These are phyloP conservation scores for Aspergillus sergii DNA, from an alignment of 2,329 filamentous ascomycete genomes.

Conservation along the genomic window DNA sequence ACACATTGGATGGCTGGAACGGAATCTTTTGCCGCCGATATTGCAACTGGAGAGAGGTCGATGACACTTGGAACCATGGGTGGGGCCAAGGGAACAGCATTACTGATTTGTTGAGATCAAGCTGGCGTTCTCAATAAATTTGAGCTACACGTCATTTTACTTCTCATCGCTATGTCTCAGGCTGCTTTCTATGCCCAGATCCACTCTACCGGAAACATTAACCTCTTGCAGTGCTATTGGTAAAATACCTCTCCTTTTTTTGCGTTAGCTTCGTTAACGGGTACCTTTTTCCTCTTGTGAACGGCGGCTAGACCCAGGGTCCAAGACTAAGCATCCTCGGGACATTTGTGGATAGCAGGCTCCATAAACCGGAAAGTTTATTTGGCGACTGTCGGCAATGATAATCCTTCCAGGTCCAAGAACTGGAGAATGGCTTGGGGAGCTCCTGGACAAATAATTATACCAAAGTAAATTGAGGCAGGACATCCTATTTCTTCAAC, in stretches of 20 bases:
- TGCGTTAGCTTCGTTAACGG: not conserved
- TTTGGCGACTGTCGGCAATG: not conserved
- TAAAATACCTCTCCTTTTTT: not conserved
- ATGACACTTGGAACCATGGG: not conserved
- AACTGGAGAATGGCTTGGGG: not conserved
- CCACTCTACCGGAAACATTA: not conserved
- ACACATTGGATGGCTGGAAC: not conserved
- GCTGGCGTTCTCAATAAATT: not conserved
- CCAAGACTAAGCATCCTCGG: not conserved
- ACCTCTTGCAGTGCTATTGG: not conserved
- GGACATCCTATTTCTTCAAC: not conserved
- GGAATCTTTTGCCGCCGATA: not conserved
- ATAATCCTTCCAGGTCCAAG: not conserved
- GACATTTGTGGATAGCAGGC: not conserved
- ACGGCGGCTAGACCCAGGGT: not conserved
- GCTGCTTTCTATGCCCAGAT: not conserved
- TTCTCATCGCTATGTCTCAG: not conserved
- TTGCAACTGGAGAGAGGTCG: not conserved
- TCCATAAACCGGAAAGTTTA: not conserved
- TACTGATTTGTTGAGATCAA: not conserved
- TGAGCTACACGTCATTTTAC: not conserved
- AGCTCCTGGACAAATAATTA: not conserved
- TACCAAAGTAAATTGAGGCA: not conserved
- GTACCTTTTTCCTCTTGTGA: not conserved
- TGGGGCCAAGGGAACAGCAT: not conserved